Conservation (phyloP, 371 early-diverging fungal genomes). For the Actinomucor elegans region DNA sequence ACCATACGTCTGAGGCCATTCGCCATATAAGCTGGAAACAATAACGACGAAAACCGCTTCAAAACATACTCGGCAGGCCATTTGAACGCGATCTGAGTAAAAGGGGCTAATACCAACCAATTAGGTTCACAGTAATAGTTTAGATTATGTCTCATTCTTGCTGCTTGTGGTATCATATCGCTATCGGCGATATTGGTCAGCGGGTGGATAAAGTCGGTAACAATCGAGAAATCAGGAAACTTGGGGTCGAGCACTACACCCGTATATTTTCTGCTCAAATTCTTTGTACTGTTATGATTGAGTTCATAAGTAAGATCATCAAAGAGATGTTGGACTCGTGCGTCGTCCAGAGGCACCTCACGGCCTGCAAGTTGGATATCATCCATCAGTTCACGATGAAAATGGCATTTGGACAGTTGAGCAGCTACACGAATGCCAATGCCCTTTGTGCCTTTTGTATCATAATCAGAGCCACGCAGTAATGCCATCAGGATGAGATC, state of each 20-base stretch:
- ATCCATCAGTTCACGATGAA: constrained; percentile 22
- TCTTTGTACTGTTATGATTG: constrained; percentile 9
- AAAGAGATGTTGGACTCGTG: constrained; percentile 16
- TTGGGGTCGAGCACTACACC: constrained; percentile 10
- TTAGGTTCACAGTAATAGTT: constrained; percentile 14
- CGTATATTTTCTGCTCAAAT: constrained; percentile 4
- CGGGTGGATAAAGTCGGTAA: constrained; percentile 20
- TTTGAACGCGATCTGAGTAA: constrained; percentile 12
- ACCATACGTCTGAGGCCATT: background rate
- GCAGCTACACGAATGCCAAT: constrained; percentile 32
- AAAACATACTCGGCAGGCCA: constrained; percentile 12
- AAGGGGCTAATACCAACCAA: constrained; percentile 8
- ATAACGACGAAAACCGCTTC: constrained; percentile 6
- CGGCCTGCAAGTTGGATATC: constrained; percentile 4
- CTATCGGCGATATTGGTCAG: constrained; percentile 2
- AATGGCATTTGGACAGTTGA: constrained; percentile 26
- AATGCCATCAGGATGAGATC: constrained; percentile 45
- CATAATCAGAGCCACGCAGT: constrained; percentile 39
- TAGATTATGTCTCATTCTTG: background rate
- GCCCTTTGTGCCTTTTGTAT: constrained; percentile 20
- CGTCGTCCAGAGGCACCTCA: constrained; percentile 7
- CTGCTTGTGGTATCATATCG: background rate
- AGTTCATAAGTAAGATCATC: constrained; percentile 25
- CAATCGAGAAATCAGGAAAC: constrained; percentile 17
- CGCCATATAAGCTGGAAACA: constrained; percentile 21